Evolutionary conservation across 2,329 filamentous ascomycete genomes (phyloP).

Genomic region (Alternaria solani): DNA sequence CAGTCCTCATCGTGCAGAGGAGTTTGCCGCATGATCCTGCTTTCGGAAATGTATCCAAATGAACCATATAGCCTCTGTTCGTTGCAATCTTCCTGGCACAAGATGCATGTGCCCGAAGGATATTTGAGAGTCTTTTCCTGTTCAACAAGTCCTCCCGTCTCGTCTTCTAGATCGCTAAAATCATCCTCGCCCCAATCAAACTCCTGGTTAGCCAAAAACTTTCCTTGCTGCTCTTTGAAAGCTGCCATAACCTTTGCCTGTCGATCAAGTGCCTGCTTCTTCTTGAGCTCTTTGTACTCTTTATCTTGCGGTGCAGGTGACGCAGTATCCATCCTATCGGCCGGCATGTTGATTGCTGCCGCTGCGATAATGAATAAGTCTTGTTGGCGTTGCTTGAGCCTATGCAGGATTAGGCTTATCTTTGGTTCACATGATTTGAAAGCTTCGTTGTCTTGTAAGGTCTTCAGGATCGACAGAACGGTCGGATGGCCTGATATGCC

Average conservation of each 20-base stretch:
- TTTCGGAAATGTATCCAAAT: conserved; percentile 88
- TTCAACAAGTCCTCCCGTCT: conserved; percentile 63
- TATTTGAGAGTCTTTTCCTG: conserved; percentile 86
- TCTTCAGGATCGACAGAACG: conserved; percentile 62
- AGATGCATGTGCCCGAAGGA: conserved; percentile 89
- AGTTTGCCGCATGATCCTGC: conserved; percentile 85
- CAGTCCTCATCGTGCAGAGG: conserved; percentile 82
- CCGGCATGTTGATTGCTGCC: conserved; percentile 65
- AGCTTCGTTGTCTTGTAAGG: conserved; percentile 69
- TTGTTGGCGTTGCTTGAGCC: conserved; percentile 84
- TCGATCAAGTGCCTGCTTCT: conserved; percentile 86
- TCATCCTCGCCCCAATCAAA: conserved; percentile 89
- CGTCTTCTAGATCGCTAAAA: conserved; percentile 76
- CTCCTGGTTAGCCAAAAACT: conserved; percentile 87
- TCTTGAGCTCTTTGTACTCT: conserved; percentile 83
- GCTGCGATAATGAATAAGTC: conserved; percentile 75
- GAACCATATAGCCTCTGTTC: conserved; percentile 90
- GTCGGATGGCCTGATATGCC: conserved; percentile 50
- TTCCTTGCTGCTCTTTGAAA: conserved; percentile 97
- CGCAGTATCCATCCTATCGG: conserved; percentile 81
- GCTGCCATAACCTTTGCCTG: conserved; percentile 97
- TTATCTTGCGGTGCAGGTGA: conserved; percentile 78
- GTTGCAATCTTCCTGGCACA: conserved; percentile 95
- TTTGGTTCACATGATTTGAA: conserved; percentile 86
- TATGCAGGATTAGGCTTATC: conserved; percentile 81